Evolutionary conservation across 495 filamentous ascomycete genomes (phyloP).

Genomic region (Lasiosphaeria miniovina): DNA sequence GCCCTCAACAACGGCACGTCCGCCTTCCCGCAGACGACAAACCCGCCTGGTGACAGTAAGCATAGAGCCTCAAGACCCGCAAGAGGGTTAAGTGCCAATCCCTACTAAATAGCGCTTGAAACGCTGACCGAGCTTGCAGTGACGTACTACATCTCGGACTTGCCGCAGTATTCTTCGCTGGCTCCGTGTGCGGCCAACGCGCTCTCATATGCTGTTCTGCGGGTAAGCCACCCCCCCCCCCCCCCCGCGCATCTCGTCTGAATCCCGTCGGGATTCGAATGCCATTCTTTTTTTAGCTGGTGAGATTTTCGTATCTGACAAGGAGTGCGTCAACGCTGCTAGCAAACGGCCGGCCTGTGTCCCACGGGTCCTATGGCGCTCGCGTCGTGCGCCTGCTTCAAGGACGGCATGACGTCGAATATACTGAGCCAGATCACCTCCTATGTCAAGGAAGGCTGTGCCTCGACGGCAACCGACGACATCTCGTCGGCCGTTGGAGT

Average conservation of each 20-base stretch:
- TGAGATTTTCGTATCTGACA: slow-evolving; percentile 10
- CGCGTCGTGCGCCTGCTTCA: slow-evolving; percentile 49
- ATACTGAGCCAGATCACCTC: slow-evolving; percentile 38
- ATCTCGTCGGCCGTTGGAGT: slow-evolving; percentile 40
- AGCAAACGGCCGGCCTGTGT: slow-evolving; percentile 42
- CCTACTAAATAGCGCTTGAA: too few relatives aligned
- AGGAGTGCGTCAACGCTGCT: neutral
- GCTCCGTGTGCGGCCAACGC: slow-evolving; percentile 42
- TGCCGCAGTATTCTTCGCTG: slow-evolving; percentile 42
- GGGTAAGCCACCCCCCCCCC: slow-evolving; percentile 26
- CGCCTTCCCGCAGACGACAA: slow-evolving; percentile 39
- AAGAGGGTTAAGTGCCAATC: neutral
- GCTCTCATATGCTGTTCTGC: slow-evolving; percentile 38
- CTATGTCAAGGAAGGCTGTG: slow-evolving; percentile 40
- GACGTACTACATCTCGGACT: slow-evolving; percentile 50
- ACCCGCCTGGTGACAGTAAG: slow-evolving; percentile 46
- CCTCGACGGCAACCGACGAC: slow-evolving; percentile 42
- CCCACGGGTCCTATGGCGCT: slow-evolving; percentile 41
- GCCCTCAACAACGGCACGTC: slow-evolving; percentile 44
- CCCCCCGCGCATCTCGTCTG: too few relatives aligned
- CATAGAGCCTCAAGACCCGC: too few relatives aligned
- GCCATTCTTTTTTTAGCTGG: too few relatives aligned
- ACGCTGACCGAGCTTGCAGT: slow-evolving; percentile 28
- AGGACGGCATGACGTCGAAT: slow-evolving; percentile 38
- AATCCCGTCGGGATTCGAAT: too few relatives aligned